phyloP scores from a whole-genome alignment of 78 protist genomes.

The Pigoraptor vietnamica region DNA sequence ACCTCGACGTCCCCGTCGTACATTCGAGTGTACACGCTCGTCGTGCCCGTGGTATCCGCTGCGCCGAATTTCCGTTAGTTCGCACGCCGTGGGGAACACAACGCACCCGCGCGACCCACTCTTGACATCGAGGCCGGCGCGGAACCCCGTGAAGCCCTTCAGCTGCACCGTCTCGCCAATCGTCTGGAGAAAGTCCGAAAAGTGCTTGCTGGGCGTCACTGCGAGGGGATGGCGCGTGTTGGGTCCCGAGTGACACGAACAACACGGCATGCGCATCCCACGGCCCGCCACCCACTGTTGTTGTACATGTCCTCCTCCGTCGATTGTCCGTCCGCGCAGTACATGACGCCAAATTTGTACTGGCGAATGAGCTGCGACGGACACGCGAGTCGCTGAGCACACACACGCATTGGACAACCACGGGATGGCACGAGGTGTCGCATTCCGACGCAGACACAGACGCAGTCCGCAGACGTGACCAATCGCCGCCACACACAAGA shows the following conservation, averaged over 20 bases:
- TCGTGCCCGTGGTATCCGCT: slow-evolving; percentile 5
- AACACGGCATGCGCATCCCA: too few relatives aligned
- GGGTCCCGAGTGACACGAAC: too few relatives aligned
- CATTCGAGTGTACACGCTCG: not conserved
- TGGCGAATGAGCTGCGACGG: not conserved
- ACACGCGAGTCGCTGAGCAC: too few relatives aligned
- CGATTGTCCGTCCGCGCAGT: slow-evolving; percentile 38
- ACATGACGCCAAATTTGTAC: slow-evolving; percentile 63
- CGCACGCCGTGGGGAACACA: too few relatives aligned
- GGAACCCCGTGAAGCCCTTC: not conserved
- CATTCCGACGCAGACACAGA: too few relatives aligned
- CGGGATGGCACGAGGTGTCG: too few relatives aligned
- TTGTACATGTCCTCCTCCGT: slow-evolving; percentile 24
- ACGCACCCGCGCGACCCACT: too few relatives aligned
- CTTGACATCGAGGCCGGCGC: not conserved
- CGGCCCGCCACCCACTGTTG: not conserved
- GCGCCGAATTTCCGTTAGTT: not conserved
- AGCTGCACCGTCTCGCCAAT: not conserved
- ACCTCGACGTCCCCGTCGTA: not conserved
- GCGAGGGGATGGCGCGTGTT: too few relatives aligned
- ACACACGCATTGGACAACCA: too few relatives aligned
- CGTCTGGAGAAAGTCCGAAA: not conserved
- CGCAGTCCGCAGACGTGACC: too few relatives aligned
- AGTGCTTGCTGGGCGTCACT: not conserved
- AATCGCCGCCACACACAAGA: too few relatives aligned